These are phyloP conservation scores for Hericium alpestre DNA, from an alignment of 768 basidiomycete species.

Conservation along the genomic window DNA sequence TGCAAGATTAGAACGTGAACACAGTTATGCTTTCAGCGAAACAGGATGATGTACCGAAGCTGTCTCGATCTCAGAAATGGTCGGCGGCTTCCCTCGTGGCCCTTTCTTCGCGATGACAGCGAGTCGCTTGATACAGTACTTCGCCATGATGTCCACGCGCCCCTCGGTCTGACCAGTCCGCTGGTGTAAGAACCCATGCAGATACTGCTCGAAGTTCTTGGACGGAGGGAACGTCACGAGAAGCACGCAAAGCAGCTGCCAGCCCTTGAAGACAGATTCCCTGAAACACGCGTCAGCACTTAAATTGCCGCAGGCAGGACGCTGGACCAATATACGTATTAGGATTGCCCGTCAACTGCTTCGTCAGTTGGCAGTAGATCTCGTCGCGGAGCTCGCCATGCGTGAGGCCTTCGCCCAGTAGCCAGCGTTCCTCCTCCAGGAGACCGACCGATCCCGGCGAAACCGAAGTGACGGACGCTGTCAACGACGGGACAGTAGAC, in stretches of 20 bases:
- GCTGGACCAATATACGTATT: slow-evolving; percentile 45
- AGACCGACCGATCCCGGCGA: slow-evolving; percentile 33
- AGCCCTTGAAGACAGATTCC: slow-evolving; percentile 81
- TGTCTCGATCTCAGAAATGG: slow-evolving; percentile 79
- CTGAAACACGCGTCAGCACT: slow-evolving; percentile 25
- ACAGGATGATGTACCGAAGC: slow-evolving; percentile 51
- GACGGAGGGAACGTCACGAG: slow-evolving; percentile 90
- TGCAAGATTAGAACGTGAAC: slow-evolving; percentile 18
- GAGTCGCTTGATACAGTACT: slow-evolving; percentile 78
- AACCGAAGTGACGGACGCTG: slow-evolving; percentile 5
- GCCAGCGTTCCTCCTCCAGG: slow-evolving; percentile 80
- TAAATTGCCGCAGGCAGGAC: neutral
- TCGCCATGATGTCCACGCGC: slow-evolving; percentile 81
- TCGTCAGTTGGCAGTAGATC: slow-evolving; percentile 87
- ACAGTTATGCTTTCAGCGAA: neutral
- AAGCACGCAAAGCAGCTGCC: slow-evolving; percentile 86
- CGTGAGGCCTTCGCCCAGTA: slow-evolving; percentile 67
- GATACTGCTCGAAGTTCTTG: slow-evolving; percentile 82
- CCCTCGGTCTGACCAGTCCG: slow-evolving; percentile 60
- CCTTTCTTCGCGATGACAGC: slow-evolving; percentile 71
- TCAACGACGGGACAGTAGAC: slow-evolving; percentile 6
- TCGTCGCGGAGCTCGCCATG: slow-evolving; percentile 86
- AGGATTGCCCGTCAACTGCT: slow-evolving; percentile 79
- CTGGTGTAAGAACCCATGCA: slow-evolving; percentile 68
- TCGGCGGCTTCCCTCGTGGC: slow-evolving; percentile 75